phyloP scores from a whole-genome alignment of 202 grass and related monocot genomes.

The Schoenoplectus triqueter region DNA sequence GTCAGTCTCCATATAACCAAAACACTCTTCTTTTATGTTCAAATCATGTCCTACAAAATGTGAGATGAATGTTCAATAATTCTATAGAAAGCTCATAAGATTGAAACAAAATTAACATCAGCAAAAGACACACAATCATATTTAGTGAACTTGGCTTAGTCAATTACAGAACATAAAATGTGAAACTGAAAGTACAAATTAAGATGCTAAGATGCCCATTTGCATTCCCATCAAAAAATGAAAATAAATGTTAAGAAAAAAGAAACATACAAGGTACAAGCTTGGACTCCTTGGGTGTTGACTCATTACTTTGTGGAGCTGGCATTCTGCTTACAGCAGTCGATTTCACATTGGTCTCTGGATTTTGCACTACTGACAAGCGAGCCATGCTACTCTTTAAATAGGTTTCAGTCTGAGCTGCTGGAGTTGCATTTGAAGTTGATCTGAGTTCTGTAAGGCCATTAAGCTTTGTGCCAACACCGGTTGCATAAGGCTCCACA shows the following conservation, averaged over 20 bases:
- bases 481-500: slow-evolving; percentile 76
- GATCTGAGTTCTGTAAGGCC: slow-evolving; percentile 65
- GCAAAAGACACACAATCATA: not conserved
- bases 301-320: slow-evolving; percentile 69
- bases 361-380: slow-evolving; percentile 70
- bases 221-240: not conserved
- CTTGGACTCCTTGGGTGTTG: slow-evolving; percentile 76
- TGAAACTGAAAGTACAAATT: no score
- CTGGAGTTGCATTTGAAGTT: slow-evolving; percentile 39
- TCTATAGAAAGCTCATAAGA: not conserved
- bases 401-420: slow-evolving; percentile 74
- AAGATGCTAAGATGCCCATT: not conserved
- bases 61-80: not conserved
- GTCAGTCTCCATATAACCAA: not conserved
- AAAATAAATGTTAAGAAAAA: slow-evolving; percentile 2
- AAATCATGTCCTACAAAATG: not conserved
- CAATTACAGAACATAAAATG: not conserved
- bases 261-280: slow-evolving; percentile 56
- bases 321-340: slow-evolving; percentile 56
- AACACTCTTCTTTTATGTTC: not conserved
- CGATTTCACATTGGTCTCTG: slow-evolving; percentile 71
- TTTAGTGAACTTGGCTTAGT: not conserved
- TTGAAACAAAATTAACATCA: slow-evolving; percentile 15
- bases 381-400: slow-evolving; percentile 70
- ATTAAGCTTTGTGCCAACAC: slow-evolving; percentile 57